Evolutionary conservation across 129 eudicot species (phyloP).

Genomic region (Escallonia rubra): DNA sequence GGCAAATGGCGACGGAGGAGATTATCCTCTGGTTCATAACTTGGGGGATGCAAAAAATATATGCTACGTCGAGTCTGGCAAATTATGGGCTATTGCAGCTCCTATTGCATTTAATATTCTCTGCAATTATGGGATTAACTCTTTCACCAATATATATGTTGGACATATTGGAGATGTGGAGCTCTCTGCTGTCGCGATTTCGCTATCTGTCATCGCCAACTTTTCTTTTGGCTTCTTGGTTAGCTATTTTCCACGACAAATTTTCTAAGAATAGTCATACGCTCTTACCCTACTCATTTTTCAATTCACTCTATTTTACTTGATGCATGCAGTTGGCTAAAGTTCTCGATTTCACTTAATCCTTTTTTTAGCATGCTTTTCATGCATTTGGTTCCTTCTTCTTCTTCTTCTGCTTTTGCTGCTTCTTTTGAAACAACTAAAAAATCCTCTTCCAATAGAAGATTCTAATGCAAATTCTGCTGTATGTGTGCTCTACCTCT

Average conservation of each 20-base stretch:
- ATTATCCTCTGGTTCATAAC: slow-evolving; percentile 30
- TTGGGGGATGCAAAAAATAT: slow-evolving; percentile 31
- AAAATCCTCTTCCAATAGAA: too few relatives aligned
- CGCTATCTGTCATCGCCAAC: slow-evolving; percentile 63
- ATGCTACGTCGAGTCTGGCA: slow-evolving; percentile 35
- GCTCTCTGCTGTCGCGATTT: slow-evolving; percentile 62
- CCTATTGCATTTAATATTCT: slow-evolving; percentile 75
- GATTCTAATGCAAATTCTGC: too few relatives aligned
- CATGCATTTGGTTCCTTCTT: too few relatives aligned
- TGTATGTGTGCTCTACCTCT: too few relatives aligned
- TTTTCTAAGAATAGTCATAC: too few relatives aligned
- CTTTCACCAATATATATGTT: slow-evolving; percentile 69
- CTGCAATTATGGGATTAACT: slow-evolving; percentile 77
- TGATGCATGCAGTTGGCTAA: background rate
- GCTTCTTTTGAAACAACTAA: too few relatives aligned
- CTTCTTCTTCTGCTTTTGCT: too few relatives aligned
- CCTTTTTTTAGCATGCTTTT: too few relatives aligned
- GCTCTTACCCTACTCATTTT: too few relatives aligned
- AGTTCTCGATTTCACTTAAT: too few relatives aligned
- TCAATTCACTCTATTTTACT: background rate
- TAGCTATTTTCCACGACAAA: slow-evolving; percentile 5
- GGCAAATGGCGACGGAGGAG: slow-evolving; percentile 27
- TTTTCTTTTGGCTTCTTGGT: slow-evolving; percentile 80
- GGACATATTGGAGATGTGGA: slow-evolving; percentile 78
- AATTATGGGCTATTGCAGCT: slow-evolving; percentile 64